phyloP scores from a whole-genome alignment of 2,329 filamentous ascomycete genomes.

The Myotisia sp. region DNA sequence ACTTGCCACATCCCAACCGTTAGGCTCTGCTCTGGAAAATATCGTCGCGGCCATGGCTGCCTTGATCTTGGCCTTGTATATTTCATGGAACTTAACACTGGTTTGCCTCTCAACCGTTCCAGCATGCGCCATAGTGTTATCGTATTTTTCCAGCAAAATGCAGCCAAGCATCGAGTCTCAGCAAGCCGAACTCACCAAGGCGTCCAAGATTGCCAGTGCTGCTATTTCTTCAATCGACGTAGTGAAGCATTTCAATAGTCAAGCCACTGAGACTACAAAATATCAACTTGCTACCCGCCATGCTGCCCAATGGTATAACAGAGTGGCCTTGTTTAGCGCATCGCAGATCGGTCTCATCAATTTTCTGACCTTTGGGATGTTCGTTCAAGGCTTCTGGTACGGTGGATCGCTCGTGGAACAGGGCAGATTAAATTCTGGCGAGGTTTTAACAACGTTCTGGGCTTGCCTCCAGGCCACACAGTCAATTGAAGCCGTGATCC shows the following conservation, averaged over 20 bases:
- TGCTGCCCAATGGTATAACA: conserved; percentile 49
- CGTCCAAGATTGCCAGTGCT: conserved; percentile 56
- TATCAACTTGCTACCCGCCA: conserved; percentile 46
- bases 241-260: conserved; percentile 73
- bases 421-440: conserved; percentile 45
- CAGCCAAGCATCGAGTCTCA: conserved; percentile 55
- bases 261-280: conserved; percentile 51
- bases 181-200: conserved; percentile 50
- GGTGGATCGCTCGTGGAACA: conserved; percentile 54
- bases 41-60: conserved; percentile 50
- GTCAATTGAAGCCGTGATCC: conserved; percentile 57
- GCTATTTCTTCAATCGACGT: conserved; percentile 63
- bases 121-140: conserved; percentile 47
- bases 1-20: conserved; percentile 60
- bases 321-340: conserved; percentile 55
- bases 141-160: conserved; percentile 46
- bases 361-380: conserved; percentile 62
- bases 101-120: conserved; percentile 63
- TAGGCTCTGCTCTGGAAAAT: conserved; percentile 56
- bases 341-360: conserved; percentile 59
- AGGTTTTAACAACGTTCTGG: conserved; percentile 75
- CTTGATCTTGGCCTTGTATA: conserved; percentile 58
- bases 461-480: conserved; percentile 63
- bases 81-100: conserved; percentile 71
- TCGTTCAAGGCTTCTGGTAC: conserved; percentile 84